A percentile compares a stretch with the other conserved stretches of the same genome.
Evolutionary conservation across 2,329 filamentous ascomycete genomes (phyloP).

Genomic region (Epichloe aotearoae): DNA sequence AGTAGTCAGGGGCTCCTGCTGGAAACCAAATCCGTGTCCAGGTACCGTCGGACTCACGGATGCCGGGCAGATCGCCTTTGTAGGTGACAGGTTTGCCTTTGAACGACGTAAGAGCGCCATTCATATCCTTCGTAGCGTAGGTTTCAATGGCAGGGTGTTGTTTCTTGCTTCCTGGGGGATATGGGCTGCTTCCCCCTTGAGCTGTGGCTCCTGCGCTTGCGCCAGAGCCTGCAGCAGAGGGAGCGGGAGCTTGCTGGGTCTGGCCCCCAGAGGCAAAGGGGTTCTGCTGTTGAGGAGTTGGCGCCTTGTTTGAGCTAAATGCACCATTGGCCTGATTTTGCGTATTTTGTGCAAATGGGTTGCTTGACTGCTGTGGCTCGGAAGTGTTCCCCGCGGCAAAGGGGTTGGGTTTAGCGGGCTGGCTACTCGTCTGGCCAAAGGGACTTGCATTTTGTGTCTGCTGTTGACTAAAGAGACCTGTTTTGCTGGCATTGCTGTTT

Average conservation of each 20-base stretch:
- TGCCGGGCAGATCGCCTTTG: constrained; percentile 33
- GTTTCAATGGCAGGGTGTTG: constrained; percentile 30
- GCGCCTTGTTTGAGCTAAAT: constrained; percentile 10
- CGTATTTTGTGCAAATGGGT: constrained; percentile 11
- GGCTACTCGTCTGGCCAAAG: constrained; percentile 10
- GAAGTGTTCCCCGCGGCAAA: constrained; percentile 13
- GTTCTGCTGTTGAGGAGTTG: constrained; percentile 10
- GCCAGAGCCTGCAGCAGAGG: neutral
- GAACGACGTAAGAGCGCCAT: constrained; percentile 40
- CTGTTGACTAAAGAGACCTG: constrained; percentile 11
- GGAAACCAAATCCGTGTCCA: constrained; percentile 62
- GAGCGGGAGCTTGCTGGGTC: constrained; percentile 7
- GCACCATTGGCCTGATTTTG: constrained; percentile 7
- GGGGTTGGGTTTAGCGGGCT: constrained; percentile 11
- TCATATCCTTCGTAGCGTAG: constrained; percentile 29
- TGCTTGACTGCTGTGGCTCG: constrained; percentile 9
- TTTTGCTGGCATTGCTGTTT: neutral
- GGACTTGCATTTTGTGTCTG: constrained; percentile 8
- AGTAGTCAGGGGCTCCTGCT: constrained; percentile 50
- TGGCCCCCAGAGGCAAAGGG: constrained; percentile 12
- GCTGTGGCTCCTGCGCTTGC: neutral
- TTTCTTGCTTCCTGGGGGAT: constrained; percentile 29
- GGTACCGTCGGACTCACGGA: constrained; percentile 37
- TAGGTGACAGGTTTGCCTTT: constrained; percentile 52
- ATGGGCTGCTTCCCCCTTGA: constrained; percentile 20